These are phyloP conservation scores for Leishmania major DNA, from an alignment of 208 protist species.

Conservation along the genomic window DNA sequence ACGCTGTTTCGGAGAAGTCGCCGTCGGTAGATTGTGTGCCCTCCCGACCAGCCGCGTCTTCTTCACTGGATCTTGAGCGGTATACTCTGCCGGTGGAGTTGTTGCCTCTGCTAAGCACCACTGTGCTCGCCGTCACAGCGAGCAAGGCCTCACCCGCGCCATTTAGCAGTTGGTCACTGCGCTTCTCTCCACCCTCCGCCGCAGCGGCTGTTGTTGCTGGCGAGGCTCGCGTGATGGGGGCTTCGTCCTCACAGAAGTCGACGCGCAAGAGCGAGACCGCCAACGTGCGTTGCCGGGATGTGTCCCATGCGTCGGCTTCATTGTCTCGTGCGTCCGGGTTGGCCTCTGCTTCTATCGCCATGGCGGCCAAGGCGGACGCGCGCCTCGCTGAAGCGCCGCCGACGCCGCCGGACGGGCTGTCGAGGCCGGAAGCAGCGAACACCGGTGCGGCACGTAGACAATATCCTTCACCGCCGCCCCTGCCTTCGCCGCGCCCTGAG, in stretches of 20 bases:
- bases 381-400: background rate
- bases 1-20: background rate
- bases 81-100: constrained; percentile 12
- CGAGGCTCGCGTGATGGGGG: background rate
- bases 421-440: background rate
- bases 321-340: background rate
- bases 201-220: background rate
- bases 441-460: background rate
- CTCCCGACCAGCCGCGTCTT: background rate
- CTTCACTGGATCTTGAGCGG: background rate
- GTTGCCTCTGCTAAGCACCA: constrained; percentile 12
- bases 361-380: background rate
- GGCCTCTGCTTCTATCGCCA: background rate
- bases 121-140: constrained; percentile 14
- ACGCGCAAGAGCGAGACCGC: background rate
- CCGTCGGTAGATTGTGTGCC: background rate
- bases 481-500: background rate
- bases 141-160: background rate
- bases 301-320: background rate
- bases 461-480: background rate
- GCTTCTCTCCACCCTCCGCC: constrained; percentile 1
- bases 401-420: background rate
- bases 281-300: background rate
- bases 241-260: background rate
- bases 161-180: background rate